These are phyloP conservation scores for Groenewaldozyma auringiensis DNA, from an alignment of 1,139 yeast genomes.

Conservation along the genomic window DNA sequence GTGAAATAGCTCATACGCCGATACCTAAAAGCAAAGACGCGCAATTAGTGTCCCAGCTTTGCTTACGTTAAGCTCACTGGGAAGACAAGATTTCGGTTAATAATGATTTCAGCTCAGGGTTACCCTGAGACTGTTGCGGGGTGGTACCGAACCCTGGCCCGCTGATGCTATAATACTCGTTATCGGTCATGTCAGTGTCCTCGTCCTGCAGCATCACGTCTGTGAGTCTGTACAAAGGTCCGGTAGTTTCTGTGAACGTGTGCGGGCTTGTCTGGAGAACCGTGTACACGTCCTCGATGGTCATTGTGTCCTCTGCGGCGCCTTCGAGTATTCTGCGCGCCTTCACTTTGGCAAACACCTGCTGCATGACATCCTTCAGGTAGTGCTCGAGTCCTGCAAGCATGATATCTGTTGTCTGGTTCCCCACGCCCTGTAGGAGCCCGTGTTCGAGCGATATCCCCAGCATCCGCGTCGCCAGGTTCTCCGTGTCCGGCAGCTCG, in stretches of 20 bases:
- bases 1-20: too few relatives aligned
- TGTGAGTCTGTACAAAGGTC: conserved; percentile 27
- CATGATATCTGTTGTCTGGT: conserved; percentile 69
- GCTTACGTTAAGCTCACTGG: too few relatives aligned
- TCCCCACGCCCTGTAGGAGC: conserved; percentile 68
- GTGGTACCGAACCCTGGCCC: background rate
- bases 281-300: conserved; percentile 28
- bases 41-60: too few relatives aligned
- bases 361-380: conserved; percentile 65
- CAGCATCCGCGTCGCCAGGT: conserved; percentile 58
- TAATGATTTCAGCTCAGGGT: background rate
- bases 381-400: conserved; percentile 74
- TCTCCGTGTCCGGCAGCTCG: conserved; percentile 77
- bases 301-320: conserved; percentile 18
- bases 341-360: conserved; percentile 50
- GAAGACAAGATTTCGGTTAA: conserved; percentile 1
- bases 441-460: conserved; percentile 92
- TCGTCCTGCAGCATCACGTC: conserved; percentile 29
- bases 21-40: too few relatives aligned
- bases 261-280: conserved; percentile 28
- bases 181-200: conserved; percentile 13
- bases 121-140: background rate
- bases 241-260: conserved; percentile 28
- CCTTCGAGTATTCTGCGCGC: conserved; percentile 11
- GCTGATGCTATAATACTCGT: background rate